A percentile compares a stretch with the other conserved stretches of the same genome.
These are phyloP conservation scores for Dichotomocladium elegans DNA, from an alignment of 371 early-diverging fungal species.

Conservation along the genomic window DNA sequence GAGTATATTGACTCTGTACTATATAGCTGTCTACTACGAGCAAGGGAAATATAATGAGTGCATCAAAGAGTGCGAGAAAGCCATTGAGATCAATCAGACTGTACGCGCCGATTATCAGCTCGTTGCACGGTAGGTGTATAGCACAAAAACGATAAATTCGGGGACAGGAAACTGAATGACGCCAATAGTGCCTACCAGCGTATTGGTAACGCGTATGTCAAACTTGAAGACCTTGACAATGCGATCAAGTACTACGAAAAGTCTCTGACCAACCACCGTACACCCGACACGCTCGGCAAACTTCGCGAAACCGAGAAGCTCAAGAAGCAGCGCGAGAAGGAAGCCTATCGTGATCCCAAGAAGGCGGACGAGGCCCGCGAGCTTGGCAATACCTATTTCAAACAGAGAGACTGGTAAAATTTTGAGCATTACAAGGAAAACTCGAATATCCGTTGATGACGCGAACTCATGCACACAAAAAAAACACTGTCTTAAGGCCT, in stretches of 20 bases:
- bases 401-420: conserved; percentile 69
- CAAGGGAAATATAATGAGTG: conserved; percentile 88
- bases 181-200: conserved; percentile 76
- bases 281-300: conserved; percentile 88
- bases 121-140: conserved; percentile 71
- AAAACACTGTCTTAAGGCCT: conserved; percentile 46
- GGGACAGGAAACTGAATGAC: background rate
- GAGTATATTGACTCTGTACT: background rate
- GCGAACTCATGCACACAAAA: background rate
- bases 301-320: conserved; percentile 87
- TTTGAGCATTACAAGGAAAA: background rate
- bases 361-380: conserved; percentile 92
- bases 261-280: conserved; percentile 94
- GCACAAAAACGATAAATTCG: background rate
- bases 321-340: conserved; percentile 74
- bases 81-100: conserved; percentile 91
- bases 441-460: background rate
- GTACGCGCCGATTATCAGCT: conserved; percentile 91
- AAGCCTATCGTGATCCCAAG: conserved; percentile 80
- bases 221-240: conserved; percentile 72
- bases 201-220: conserved; percentile 86
- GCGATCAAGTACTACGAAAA: conserved; percentile 92
- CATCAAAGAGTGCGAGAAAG: conserved; percentile 89
- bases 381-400: conserved; percentile 91
- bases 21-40: conserved; percentile 87